These are phyloP conservation scores for Sporothrix variecibatus DNA, from an alignment of 2,329 filamentous ascomycete genomes.

Conservation along the genomic window DNA sequence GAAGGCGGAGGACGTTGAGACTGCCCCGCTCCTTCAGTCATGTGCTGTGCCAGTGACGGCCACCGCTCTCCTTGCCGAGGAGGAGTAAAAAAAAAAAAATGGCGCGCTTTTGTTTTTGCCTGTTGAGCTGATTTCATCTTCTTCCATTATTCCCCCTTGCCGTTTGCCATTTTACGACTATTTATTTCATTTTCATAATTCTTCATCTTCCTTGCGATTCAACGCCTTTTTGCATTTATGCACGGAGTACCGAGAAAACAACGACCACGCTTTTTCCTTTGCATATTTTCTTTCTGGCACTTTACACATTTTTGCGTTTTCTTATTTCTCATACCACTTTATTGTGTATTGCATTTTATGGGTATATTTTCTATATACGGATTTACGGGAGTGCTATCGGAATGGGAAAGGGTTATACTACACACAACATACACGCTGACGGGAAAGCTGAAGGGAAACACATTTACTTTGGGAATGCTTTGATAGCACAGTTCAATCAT, in stretches of 20 bases:
- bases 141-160: not conserved
- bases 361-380: not conserved
- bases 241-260: slow-evolving; percentile 18
- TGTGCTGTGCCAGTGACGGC: not conserved
- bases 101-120: not conserved
- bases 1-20: slow-evolving; percentile 45
- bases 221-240: not conserved
- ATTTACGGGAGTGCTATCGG: not conserved
- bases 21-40: not conserved
- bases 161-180: not conserved
- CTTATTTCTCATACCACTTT: not conserved
- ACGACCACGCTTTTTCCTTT: slow-evolving; percentile 4
- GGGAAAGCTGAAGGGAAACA: not conserved
- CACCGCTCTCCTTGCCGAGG: not conserved
- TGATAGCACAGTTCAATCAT: slow-evolving; percentile 3
- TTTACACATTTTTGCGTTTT: not conserved
- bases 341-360: slow-evolving; percentile 7
- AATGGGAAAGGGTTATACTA: slow-evolving; percentile 4
- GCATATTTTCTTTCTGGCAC: not conserved
- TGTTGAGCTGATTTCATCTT: not conserved
- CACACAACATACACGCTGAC: not conserved
- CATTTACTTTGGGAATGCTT: slow-evolving; percentile 1
- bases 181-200: not conserved
- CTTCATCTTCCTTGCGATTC: not conserved
- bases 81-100: not conserved